Evolutionary conservation across 805 yeast species (phyloP).

Genomic region (Candida yuanshanica): DNA sequence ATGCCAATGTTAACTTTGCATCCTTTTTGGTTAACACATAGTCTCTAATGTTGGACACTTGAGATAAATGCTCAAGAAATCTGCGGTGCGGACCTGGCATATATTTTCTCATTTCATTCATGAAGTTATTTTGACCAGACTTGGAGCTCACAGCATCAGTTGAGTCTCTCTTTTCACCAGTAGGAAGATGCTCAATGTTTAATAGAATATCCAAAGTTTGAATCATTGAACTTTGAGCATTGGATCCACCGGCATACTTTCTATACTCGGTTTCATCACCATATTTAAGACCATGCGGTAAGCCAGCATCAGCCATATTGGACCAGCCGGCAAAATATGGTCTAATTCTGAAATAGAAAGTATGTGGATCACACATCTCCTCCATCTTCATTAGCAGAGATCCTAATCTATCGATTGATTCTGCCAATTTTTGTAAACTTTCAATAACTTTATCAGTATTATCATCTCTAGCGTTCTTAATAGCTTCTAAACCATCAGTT

Average conservation of each 20-base stretch:
- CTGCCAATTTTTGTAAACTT: conserved; percentile 62
- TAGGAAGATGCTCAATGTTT: conserved; percentile 71
- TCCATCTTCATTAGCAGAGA: conserved; percentile 74
- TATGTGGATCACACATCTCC: conserved; percentile 92
- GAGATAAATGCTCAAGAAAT: conserved; percentile 57
- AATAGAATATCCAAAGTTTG: conserved; percentile 79
- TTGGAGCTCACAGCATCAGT: conserved; percentile 20
- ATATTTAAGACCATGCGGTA: conserved; percentile 72
- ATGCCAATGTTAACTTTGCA: conserved; percentile 61
- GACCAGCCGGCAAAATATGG: conserved; percentile 95
- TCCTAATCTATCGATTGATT: conserved; percentile 67
- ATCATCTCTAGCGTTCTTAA: conserved; percentile 46
- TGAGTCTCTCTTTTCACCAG: conserved; percentile 46
- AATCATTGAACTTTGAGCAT: conserved; percentile 87
- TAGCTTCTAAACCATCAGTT: conserved; percentile 60
- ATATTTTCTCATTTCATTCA: conserved; percentile 78
- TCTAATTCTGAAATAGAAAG: conserved; percentile 78
- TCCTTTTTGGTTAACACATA: conserved; percentile 47
- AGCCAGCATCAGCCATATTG: conserved; percentile 83
- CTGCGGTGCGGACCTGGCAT: conserved; percentile 87
- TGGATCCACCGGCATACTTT: conserved; percentile 81
- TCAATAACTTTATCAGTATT: conserved; percentile 36
- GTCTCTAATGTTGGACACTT: conserved; percentile 55
- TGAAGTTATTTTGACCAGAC: conserved; percentile 43
- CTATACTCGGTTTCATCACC: conserved; percentile 57